These are phyloP conservation scores for Cordyceps militaris DNA, from an alignment of 2,329 filamentous ascomycete genomes.

Conservation along the genomic window DNA sequence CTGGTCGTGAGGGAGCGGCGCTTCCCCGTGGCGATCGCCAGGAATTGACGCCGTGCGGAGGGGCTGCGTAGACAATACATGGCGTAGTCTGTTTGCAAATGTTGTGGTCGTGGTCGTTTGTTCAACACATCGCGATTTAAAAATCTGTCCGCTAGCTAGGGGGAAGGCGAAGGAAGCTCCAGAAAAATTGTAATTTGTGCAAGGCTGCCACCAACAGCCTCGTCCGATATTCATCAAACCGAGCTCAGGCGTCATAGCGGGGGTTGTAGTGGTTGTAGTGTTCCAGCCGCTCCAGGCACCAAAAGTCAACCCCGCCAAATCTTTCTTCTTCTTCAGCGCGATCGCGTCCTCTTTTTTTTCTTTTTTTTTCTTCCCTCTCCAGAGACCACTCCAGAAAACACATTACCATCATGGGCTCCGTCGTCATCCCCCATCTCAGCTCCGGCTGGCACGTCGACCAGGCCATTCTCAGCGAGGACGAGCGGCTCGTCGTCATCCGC, in stretches of 20 bases:
- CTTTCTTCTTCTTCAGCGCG: background rate
- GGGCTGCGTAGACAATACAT: slow-evolving; percentile 4
- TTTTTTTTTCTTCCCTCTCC: background rate
- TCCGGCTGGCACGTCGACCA: slow-evolving; percentile 98
- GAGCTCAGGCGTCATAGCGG: slow-evolving; percentile 9
- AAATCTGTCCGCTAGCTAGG: background rate
- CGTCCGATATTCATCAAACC: slow-evolving; percentile 8
- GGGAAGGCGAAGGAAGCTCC: background rate
- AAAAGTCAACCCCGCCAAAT: background rate
- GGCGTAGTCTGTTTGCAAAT: background rate
- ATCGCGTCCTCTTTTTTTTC: background rate
- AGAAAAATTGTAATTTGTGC: too few species aligned
- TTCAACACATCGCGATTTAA: too few species aligned
- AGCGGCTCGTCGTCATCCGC: slow-evolving; percentile 86
- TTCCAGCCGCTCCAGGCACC: background rate
- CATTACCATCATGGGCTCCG: slow-evolving; percentile 56
- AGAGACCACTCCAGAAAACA: background rate
- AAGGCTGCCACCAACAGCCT: background rate
- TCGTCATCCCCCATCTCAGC: slow-evolving; percentile 83
- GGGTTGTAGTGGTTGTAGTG: too few species aligned
- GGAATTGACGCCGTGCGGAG: background rate
- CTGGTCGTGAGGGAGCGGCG: background rate
- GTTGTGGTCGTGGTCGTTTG: background rate
- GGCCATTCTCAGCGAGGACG: slow-evolving; percentile 81
- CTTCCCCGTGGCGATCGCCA: background rate